Evolutionary conservation across 2,329 filamentous ascomycete genomes (phyloP), one percentile per base, ranked within the genome.

Genomic region (Fusarium fracticaudum): DNA sequence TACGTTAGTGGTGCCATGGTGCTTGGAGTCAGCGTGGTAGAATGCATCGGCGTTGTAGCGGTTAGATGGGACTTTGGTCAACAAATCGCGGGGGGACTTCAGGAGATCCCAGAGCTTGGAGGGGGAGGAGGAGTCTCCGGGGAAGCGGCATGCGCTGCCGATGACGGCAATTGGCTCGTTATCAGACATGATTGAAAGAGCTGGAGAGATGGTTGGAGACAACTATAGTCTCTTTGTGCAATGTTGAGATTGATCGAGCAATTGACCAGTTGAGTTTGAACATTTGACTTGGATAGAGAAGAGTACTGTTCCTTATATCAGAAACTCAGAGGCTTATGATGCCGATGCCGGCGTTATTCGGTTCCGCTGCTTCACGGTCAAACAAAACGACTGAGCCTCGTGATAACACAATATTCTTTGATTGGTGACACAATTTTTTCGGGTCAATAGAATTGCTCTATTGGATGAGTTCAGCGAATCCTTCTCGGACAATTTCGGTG

Each of bases 161-260:
- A 85, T 77, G 40, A 86, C 76, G 20, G 84, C 84, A 61, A 85
- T 85, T 45, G 84, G 82, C 57, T 83, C 81, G 33, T 38, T 54
- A 17, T 37, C 17, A 20, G 48, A 53, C 48, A 53, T 53, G 48
- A 10, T 51, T 3, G n/a, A 20, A 20, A 15, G 3, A 2, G 1
- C 13, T 35, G 48, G 38, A 40, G 18, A 31, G 20, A 1, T 48
- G 26, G 10, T 48, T 20, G 3, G 47, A 31, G 31, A 31, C 31
- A 31, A 31, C 29, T 11, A 31, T 12, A 13, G 13, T 24, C 48
- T 37, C 48, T 37, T 14, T 53, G 31, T 10, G 48, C 48, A 37
- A 35, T 37, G 31, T 53, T 53, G 48, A 53, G n/a, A 53, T 35
- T 53, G 48, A 53, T 53, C 48, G 12, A 53, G 31, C 15, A 14